Conservation (phyloP, 805 yeast species). For the Metschnikowia baotianmanensis region DNA sequence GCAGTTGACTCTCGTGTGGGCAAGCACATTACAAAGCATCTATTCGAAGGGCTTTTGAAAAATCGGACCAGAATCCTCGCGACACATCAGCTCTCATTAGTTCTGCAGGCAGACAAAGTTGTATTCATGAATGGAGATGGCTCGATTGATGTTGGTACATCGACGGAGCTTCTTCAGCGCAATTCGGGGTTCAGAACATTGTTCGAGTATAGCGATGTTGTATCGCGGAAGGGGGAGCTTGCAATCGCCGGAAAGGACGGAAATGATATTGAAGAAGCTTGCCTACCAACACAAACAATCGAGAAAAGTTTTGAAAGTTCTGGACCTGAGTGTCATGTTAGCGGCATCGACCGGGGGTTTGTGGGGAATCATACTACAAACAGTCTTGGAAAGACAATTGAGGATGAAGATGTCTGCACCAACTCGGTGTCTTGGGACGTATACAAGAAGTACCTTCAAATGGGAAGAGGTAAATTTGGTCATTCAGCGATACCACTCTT, state of each 20-base stretch:
- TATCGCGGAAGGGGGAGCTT: slow-evolving; percentile 2
- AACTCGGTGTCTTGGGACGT: slow-evolving; percentile 41
- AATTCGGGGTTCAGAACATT: slow-evolving; percentile 50
- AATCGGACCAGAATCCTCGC: slow-evolving; percentile 39
- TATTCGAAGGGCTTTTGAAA: slow-evolving; percentile 33
- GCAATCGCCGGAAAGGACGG: background rate
- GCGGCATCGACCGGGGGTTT: no score
- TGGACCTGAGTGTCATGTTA: no score
- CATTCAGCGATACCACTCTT: slow-evolving; percentile 26
- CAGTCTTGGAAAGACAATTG: slow-evolving; percentile 28
- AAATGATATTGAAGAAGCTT: background rate
- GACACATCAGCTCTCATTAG: slow-evolving; percentile 42
- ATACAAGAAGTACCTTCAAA: slow-evolving; percentile 34
- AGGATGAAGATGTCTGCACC: slow-evolving; percentile 37
- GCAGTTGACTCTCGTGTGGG: slow-evolving; percentile 46
- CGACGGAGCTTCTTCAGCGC: slow-evolving; percentile 28
- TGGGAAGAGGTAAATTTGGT: slow-evolving; percentile 41
- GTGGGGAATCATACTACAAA: background rate
- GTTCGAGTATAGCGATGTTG: slow-evolving; percentile 43
- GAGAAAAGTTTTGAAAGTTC: background rate
- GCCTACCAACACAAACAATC: background rate
- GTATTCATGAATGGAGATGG: slow-evolving; percentile 43
- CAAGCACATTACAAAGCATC: slow-evolving; percentile 36
- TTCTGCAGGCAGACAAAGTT: slow-evolving; percentile 38
- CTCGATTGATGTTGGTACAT: slow-evolving; percentile 34